Evolutionary conservation across 2,329 filamentous ascomycete genomes (phyloP), one percentile per base, ranked within the genome.

Genomic region (Arthrobotrys pseudoclavata): DNA sequence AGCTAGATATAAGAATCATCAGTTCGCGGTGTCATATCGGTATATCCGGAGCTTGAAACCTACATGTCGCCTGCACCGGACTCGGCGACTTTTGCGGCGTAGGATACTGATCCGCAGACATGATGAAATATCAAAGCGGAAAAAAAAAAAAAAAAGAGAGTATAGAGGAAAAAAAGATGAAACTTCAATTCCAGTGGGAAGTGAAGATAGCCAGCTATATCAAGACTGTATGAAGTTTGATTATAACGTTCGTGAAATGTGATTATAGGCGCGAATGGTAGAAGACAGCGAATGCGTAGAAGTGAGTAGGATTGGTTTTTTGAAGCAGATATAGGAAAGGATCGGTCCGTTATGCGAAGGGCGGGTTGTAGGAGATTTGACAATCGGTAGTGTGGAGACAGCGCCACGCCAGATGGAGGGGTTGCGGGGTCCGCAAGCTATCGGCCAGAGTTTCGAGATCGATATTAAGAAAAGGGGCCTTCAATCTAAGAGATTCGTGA

Each of bases 51-150:
- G 15, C 9, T 13, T 26, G 18, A 34, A 76, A 64, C 74, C 40
- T 68, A 71, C 74, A 37, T 26, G 74, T 61, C 26, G 66, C 20
- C 47, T 77, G 74, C 34, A 71, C 61, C 6, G 74, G 74, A 77
- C 67, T 77, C 52, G 74, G 67, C 37, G 74, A 77, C 34, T 71
- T 70, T 68, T 77, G 74, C 74, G 74, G 74, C 29, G 74, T 71
- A 53, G 74, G 67, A 31, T 77, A 71, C 37, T 67, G 67, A 57
- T 77, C 74, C 61, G 72, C 60, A 52, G 74, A 77, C 74, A 77
- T 77, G 15, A 10, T 55, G 48, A 26, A 61, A 57, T 20, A 57
- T 37, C n/a, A 37, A 57, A 53, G 6, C 24, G n/a, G 52, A 57
- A 57, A 37, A 10, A 60, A 47, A 61, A 22, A 34, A 48, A 26